phyloP scores from a whole-genome alignment of 2,329 filamentous ascomycete species.

The Daldinia eschscholtzii region DNA sequence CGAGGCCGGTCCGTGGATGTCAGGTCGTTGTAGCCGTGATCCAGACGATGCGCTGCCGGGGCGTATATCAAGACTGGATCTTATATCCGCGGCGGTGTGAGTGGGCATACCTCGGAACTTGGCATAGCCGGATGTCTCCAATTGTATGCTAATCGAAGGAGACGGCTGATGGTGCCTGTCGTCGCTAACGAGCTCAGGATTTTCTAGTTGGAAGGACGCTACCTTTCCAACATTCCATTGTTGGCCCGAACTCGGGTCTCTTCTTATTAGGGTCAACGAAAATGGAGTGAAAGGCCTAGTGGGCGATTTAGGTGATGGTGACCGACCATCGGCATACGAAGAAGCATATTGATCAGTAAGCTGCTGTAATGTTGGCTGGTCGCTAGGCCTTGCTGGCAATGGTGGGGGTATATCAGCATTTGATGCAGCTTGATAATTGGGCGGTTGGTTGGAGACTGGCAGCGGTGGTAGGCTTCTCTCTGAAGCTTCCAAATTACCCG shows the following conservation, averaged over 20 bases:
- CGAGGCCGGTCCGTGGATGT: slow-evolving; percentile 32
- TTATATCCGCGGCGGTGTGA: slow-evolving; percentile 45
- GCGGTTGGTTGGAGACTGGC: slow-evolving; percentile 27
- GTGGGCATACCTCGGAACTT: slow-evolving; percentile 67
- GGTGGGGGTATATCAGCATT: slow-evolving; percentile 34
- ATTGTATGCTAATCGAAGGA: slow-evolving; percentile 64
- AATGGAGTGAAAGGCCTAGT: slow-evolving; percentile 60
- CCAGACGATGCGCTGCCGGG: slow-evolving; percentile 46
- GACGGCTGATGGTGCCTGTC: slow-evolving; percentile 49
- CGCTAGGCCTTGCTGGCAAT: slow-evolving; percentile 38
- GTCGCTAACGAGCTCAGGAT: slow-evolving; percentile 51
- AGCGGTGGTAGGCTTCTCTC: slow-evolving; percentile 23
- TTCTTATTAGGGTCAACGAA: slow-evolving; percentile 75
- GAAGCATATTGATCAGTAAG: slow-evolving; percentile 18
- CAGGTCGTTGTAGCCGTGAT: slow-evolving; percentile 30
- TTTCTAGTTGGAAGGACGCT: slow-evolving; percentile 65
- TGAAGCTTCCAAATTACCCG: slow-evolving; percentile 23
- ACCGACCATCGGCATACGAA: slow-evolving; percentile 34
- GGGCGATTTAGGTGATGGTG: slow-evolving; percentile 59
- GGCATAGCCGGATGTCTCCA: slow-evolving; percentile 69
- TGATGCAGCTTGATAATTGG: slow-evolving; percentile 32
- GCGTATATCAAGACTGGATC: slow-evolving; percentile 47
- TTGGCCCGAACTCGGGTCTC: slow-evolving; percentile 74
- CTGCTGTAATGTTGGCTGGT: slow-evolving; percentile 21
- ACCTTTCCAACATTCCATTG: slow-evolving; percentile 84